A percentile compares a stretch with the other conserved stretches of the same genome.
Conservation (phyloP, 129 eudicot species). For the Tagetes patula region DNA sequence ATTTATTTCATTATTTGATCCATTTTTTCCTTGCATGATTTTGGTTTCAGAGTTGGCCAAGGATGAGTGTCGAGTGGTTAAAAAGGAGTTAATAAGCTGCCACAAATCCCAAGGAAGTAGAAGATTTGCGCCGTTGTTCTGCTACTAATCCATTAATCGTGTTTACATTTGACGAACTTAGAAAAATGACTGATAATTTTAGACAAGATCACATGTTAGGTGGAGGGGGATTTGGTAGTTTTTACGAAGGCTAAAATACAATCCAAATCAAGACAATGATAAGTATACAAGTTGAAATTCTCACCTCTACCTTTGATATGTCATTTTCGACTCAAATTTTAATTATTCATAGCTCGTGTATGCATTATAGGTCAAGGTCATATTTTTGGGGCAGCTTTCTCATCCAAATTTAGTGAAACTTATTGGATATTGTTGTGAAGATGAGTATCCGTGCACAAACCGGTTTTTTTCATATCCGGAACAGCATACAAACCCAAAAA, state of each 20-base stretch:
- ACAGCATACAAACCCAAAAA: no score
- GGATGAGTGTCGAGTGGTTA: conserved; percentile 41
- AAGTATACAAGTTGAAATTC: background rate
- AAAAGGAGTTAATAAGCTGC: conserved; percentile 56
- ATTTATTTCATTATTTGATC: conserved; percentile 8
- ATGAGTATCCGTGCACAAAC: conserved; percentile 26
- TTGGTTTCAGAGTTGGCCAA: conserved; percentile 55
- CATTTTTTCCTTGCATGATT: conserved; percentile 9
- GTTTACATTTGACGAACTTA: conserved; percentile 74
- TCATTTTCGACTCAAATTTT: background rate
- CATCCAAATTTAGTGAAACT: conserved; percentile 93
- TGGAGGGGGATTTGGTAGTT: conserved; percentile 94
- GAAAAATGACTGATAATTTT: conserved; percentile 69
- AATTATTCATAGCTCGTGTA: conserved; percentile 17
- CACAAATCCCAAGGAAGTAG: conserved; percentile 98
- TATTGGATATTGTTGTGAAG: conserved; percentile 92
- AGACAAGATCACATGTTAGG: conserved; percentile 91
- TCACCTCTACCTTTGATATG: background rate
- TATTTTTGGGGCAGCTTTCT: conserved; percentile 93
- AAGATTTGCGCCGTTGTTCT: conserved; percentile 66
- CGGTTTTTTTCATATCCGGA: no score
- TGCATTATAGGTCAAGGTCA: conserved; percentile 75
- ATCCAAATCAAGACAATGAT: background rate
- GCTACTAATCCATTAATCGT: conserved; percentile 70
- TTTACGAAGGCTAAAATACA: conserved; percentile 55